A percentile compares a stretch with the other conserved stretches of the same genome.
Conservation (phyloP, 192 early-diverging fungal species). For the Backusella mclennaniae region DNA sequence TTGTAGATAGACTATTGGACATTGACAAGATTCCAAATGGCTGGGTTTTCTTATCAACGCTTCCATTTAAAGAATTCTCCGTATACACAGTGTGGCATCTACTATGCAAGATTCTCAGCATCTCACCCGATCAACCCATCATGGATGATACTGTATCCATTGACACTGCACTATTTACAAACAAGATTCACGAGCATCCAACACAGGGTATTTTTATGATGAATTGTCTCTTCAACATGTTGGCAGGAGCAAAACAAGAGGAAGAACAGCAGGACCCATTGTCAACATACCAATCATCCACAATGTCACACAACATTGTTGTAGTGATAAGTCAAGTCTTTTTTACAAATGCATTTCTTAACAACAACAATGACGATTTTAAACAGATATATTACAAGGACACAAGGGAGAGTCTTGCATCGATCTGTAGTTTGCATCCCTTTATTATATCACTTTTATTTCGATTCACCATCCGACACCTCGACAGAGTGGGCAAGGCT, state of each 20-base stretch:
- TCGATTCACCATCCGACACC: conserved; percentile 31
- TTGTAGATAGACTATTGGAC: conserved; percentile 13
- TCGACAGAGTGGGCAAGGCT: conserved; percentile 35
- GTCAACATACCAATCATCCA: not conserved
- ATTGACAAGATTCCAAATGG: conserved; percentile 6
- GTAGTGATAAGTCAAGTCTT: conserved; percentile 29
- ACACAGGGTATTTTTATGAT: conserved; percentile 43
- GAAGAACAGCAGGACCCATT: not conserved
- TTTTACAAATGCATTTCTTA: conserved; percentile 39
- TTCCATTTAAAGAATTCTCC: conserved; percentile 30
- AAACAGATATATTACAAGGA: conserved; percentile 40
- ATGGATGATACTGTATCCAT: not conserved
- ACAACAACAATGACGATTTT: conserved; percentile 24
- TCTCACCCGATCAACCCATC: not conserved
- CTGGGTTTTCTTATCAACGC: conserved; percentile 23
- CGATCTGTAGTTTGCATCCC: conserved; percentile 36
- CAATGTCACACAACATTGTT: conserved; percentile 16
- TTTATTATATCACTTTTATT: conserved; percentile 30
- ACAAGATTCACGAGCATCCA: conserved; percentile 3
- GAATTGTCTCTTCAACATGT: conserved; percentile 38
- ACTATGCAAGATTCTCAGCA: not conserved
- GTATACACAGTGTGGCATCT: conserved; percentile 17
- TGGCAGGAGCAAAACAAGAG: conserved; percentile 5
- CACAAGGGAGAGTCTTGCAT: conserved; percentile 36
- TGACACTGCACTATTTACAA: not conserved